Conservation (phyloP, 768 basidiomycete species). For the Suillus spraguei region DNA sequence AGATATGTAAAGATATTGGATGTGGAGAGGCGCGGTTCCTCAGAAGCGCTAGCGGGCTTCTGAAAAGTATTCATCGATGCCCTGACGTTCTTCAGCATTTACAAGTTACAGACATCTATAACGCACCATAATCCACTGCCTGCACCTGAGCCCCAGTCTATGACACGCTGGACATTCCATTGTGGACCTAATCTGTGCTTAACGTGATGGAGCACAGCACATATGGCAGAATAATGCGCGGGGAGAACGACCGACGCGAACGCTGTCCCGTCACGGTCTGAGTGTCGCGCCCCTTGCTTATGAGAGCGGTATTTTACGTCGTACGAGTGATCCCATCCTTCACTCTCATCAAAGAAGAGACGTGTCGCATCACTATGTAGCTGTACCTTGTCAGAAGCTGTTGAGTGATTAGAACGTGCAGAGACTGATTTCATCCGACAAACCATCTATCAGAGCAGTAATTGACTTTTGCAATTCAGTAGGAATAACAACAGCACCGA, state of each 20-base stretch:
- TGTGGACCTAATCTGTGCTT: conserved; percentile 62
- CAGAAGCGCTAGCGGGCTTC: conserved; percentile 29
- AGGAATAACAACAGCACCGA: conserved; percentile 75
- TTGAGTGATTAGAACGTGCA: conserved; percentile 13
- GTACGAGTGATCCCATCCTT: conserved; percentile 58
- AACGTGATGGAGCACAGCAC: conserved; percentile 69
- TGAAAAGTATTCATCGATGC: conserved; percentile 70
- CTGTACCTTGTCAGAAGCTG: conserved; percentile 64
- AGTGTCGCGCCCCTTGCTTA: conserved; percentile 58
- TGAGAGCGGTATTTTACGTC: conserved; percentile 62
- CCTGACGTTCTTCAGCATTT: conserved; percentile 43
- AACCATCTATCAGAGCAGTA: conserved; percentile 66
- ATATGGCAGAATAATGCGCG: conserved; percentile 81
- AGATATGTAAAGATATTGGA: conserved; percentile 64
- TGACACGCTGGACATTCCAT: conserved; percentile 61
- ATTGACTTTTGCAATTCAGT: conserved; percentile 71
- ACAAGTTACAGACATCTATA: conserved; percentile 8
- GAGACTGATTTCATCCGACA: conserved; percentile 16
- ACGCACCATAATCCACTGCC: conserved; percentile 84
- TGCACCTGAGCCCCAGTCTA: conserved; percentile 86
- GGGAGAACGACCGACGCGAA: conserved; percentile 88
- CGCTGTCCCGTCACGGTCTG: conserved; percentile 75
- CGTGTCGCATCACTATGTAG: conserved; percentile 74
- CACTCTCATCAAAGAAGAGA: conserved; percentile 52
- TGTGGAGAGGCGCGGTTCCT: conserved; percentile 41